Evolutionary conservation across 768 basidiomycete genomes (phyloP), one percentile per base, ranked within the genome.

Genomic region (Lactarius tabidus): DNA sequence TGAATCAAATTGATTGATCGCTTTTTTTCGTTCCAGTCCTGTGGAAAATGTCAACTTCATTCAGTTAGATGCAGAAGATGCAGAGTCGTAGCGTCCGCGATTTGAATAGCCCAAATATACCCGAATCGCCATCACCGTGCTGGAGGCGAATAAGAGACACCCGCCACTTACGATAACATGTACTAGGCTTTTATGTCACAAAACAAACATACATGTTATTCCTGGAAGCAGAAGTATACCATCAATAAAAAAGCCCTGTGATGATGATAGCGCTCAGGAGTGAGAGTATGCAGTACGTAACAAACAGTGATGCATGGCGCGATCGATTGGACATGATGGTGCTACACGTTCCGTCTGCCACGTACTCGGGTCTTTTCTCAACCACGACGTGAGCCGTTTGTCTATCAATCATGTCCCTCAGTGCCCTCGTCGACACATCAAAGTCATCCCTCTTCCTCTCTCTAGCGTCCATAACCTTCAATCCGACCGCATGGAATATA

Each of bases 401-500:
- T 48, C 10, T 26, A 14, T 8, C 52, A n/a, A 74, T 74, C 71
- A 71, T 74, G 71, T 63, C 73, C 29, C 68, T 80, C 29, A 69
- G 67, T 26, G 67, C 71, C 55, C 38, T 75, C 52, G 66, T 96
- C 2, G 87, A 96, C 77, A 72, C 82, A 33, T 83, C 79, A 35
- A 83, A 92, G 70, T 72, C 77, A 7, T 91, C 91, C 26, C 74
- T 98, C 45, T 82, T 81, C 71, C 59, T 90, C 20, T 85, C 85
- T 0, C 67, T 94, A n/a, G 76, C 83, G 5, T 75, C 89, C 64
- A 91, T 96, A 57, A 72, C 85, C 2, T 98, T 98, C 80, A 98
- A 98, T 71, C 96, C 96, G 0, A 86, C 87, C 1, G 94, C 89
- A 64, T 99, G 96, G 96, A 99, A 99, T 76, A 86, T 94, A 67